phyloP scores from a whole-genome alignment of 2,329 filamentous ascomycete species.

The Verticillium tricorpus region DNA sequence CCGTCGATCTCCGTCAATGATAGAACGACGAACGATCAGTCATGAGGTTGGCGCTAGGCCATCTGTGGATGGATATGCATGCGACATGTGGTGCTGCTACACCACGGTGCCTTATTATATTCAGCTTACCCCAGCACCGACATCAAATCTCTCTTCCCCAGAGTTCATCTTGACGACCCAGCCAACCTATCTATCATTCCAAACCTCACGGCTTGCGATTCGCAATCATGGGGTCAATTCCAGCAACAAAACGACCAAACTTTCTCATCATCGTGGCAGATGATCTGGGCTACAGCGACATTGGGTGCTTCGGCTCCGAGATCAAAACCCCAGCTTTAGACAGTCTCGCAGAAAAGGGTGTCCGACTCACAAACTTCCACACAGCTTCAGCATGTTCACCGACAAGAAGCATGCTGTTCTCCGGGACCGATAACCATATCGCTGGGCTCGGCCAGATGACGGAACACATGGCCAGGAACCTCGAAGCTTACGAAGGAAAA shows the following conservation, averaged over 20 bases:
- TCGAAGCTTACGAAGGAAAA: constrained; percentile 8
- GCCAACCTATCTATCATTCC: too few species aligned
- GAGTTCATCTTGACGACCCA: too few species aligned
- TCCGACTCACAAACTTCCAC: constrained; percentile 55
- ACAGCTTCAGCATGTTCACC: constrained; percentile 56
- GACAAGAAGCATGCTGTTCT: constrained; percentile 55
- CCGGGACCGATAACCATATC: constrained; percentile 53
- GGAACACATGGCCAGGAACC: constrained; percentile 25
- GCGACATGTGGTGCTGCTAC: too few species aligned
- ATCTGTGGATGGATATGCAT: too few species aligned
- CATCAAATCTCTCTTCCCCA: too few species aligned
- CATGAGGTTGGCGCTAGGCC: too few species aligned
- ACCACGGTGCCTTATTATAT: too few species aligned
- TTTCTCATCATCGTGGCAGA: constrained; percentile 29
- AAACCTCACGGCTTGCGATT: too few species aligned
- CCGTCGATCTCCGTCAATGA: too few species aligned
- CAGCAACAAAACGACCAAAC: constrained; percentile 18
- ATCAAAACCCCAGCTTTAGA: constrained; percentile 26
- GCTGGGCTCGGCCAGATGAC: constrained; percentile 50
- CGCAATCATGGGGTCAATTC: constrained; percentile 2
- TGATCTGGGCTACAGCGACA: constrained; percentile 27
- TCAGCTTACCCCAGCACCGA: too few species aligned
- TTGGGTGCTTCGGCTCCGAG: constrained; percentile 24
- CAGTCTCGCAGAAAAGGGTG: constrained; percentile 37
- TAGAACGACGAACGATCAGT: too few species aligned